A percentile compares a stretch with the other conserved stretches of the same genome.
phyloP scores from a whole-genome alignment of 345 rosid genomes.

The Citrus inodora region DNA sequence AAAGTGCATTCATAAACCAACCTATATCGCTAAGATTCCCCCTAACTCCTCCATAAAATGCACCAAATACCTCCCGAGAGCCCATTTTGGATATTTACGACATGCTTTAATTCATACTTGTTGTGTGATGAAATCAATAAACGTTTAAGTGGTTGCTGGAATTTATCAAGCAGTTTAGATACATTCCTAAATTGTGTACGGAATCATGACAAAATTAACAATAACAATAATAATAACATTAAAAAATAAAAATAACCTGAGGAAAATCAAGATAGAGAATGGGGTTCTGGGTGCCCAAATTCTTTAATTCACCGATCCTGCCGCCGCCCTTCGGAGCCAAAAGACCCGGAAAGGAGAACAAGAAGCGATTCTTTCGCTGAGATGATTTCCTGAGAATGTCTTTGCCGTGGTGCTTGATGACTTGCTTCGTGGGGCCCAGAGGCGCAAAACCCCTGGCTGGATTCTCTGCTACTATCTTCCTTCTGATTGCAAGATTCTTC shows the following conservation, averaged over 20 bases:
- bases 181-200: no score
- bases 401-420: constrained; percentile 69
- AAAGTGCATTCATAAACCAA: not conserved
- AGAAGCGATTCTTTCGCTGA: constrained; percentile 69
- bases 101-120: no score
- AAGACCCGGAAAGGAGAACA: constrained; percentile 76
- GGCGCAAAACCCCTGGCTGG: constrained; percentile 35
- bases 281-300: constrained; percentile 77
- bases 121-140: not conserved
- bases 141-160: not conserved
- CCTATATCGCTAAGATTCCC: not conserved
- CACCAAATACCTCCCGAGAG: not conserved
- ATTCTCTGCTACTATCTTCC: constrained; percentile 41
- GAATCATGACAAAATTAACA: no score
- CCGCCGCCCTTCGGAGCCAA: constrained; percentile 66
- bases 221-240: not conserved
- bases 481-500: constrained; percentile 50
- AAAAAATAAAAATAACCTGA: constrained; percentile 34
- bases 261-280: constrained; percentile 77
- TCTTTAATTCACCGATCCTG: constrained; percentile 78
- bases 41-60: not conserved
- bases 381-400: constrained; percentile 81
- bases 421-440: constrained; percentile 57
- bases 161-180: not conserved
- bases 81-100: no score